Conservation (phyloP, 225 moss, liverwort and hornwort species). For the Rhytidiadelphus loreus region DNA sequence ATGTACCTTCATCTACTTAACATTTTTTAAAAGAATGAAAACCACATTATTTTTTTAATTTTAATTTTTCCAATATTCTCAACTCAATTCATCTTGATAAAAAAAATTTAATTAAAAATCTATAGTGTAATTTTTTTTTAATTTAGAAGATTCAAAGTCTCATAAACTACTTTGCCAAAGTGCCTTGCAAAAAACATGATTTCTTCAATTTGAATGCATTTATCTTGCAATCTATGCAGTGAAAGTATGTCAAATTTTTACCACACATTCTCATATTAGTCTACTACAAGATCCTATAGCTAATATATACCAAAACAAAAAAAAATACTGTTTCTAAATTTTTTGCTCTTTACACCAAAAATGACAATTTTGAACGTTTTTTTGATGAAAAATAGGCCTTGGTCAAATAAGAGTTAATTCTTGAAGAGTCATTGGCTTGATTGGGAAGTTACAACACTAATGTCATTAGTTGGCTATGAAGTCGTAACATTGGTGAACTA, state of each 20-base stretch:
- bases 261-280: background rate
- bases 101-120: background rate
- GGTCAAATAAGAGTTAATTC: accelerated
- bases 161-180: background rate
- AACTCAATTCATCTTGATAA: background rate
- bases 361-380: background rate
- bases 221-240: background rate
- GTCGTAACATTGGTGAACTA: background rate
- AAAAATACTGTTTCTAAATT: background rate
- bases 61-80: no score
- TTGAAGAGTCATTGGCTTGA: no score
- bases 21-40: background rate
- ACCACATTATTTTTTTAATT: no score
- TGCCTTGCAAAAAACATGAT: background rate
- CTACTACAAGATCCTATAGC: no score
- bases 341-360: background rate
- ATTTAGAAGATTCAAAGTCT: background rate
- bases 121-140: no score
- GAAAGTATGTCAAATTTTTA: background rate
- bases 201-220: background rate
- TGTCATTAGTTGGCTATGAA: background rate
- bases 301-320: no score
- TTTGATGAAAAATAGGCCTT: background rate
- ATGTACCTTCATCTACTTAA: background rate
- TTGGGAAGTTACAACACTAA: background rate